A percentile compares a stretch with the other conserved stretches of the same genome.
phyloP scores from a whole-genome alignment of 2,329 filamentous ascomycete genomes.

The Hypomyces perniciosus region DNA sequence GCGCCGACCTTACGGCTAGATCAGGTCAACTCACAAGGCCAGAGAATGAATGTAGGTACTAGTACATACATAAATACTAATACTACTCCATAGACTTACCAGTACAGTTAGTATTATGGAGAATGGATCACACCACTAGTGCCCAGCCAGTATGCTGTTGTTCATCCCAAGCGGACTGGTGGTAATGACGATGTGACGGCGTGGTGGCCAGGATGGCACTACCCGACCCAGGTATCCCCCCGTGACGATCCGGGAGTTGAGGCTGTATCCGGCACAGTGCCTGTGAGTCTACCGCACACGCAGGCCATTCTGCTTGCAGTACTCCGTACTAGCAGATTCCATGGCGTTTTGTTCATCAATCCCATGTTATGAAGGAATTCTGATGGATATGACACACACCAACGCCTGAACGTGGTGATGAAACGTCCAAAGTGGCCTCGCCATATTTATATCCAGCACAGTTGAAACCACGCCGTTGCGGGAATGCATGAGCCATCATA shows the following conservation, averaged over 20 bases:
- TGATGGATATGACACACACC: too few species aligned
- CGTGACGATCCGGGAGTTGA: conserved; percentile 12
- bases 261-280: conserved; percentile 12
- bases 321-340: background rate
- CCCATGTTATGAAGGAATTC: too few species aligned
- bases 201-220: background rate
- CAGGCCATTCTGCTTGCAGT: conserved; percentile 11
- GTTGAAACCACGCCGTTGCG: background rate
- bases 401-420: background rate
- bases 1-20: too few species aligned
- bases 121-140: too few species aligned
- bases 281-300: conserved; percentile 8
- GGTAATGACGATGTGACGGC: background rate
- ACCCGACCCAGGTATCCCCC: conserved; percentile 8
- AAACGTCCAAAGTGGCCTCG: background rate
- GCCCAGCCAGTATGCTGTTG: background rate
- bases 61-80: too few species aligned
- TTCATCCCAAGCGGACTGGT: background rate
- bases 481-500: background rate
- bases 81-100: too few species aligned
- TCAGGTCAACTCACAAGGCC: too few species aligned
- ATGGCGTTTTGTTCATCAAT: too few species aligned
- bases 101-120: too few species aligned
- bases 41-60: too few species aligned
- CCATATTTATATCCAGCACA: background rate